Conservation (phyloP, 2,329 filamentous ascomycete genomes). For the Delphinella strobiligena region DNA sequence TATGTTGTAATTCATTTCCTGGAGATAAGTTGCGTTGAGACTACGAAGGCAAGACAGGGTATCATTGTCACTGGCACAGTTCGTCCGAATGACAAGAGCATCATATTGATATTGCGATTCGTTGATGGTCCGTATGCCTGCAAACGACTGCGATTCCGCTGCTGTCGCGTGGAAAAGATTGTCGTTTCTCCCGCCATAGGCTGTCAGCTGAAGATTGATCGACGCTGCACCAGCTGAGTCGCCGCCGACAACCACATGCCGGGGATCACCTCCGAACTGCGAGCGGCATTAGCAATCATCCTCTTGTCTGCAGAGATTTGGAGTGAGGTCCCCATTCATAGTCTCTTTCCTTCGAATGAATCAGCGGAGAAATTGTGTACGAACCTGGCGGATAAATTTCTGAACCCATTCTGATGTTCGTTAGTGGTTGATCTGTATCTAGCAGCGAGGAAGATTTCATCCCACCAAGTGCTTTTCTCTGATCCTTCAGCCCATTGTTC, state of each 20-base stretch:
- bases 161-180: conserved; percentile 41
- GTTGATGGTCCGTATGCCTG: conserved; percentile 32
- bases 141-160: conserved; percentile 43
- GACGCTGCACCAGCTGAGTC: conserved; percentile 56
- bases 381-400: conserved; percentile 43
- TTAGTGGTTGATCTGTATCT: background rate
- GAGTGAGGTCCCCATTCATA: no score
- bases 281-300: no score
- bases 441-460: background rate
- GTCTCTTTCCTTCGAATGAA: no score
- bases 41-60: conserved; percentile 39
- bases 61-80: conserved; percentile 28
- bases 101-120: conserved; percentile 42
- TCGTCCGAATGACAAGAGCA: conserved; percentile 36
- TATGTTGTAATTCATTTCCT: conserved; percentile 32
- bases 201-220: conserved; percentile 51
- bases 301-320: no score
- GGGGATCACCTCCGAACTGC: conserved; percentile 58
- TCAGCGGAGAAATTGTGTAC: no score
- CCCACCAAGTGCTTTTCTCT: conserved; percentile 46
- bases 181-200: conserved; percentile 36
- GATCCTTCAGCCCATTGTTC: conserved; percentile 61
- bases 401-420: conserved; percentile 48
- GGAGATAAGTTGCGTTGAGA: conserved; percentile 31
- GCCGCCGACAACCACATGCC: conserved; percentile 56